Evolutionary conservation across 2,329 filamentous ascomycete species (phyloP).

Genomic region (Xylaria sp.): DNA sequence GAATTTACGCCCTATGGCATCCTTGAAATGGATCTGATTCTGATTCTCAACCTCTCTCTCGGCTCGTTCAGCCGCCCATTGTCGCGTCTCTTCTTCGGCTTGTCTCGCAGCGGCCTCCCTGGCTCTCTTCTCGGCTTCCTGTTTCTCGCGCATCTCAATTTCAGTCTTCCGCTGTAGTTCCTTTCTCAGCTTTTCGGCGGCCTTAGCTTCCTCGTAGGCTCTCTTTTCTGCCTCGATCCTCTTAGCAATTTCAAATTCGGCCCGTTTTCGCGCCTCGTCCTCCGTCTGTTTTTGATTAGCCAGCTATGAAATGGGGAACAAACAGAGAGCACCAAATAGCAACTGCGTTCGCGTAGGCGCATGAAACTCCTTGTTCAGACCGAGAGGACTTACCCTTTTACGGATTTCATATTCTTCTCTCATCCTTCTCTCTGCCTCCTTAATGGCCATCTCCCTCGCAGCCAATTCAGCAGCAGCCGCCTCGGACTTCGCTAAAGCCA

Average conservation of each 20-base stretch:
- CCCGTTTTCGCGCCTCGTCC: slow-evolving; percentile 15
- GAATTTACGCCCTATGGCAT: slow-evolving; percentile 35
- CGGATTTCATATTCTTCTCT: slow-evolving; percentile 24
- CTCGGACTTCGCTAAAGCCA: slow-evolving; percentile 19
- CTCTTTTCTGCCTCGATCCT: slow-evolving; percentile 21
- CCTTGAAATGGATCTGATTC: slow-evolving; percentile 33
- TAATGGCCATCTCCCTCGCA: slow-evolving; percentile 9
- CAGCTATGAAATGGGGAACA: background rate
- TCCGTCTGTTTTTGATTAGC: slow-evolving; percentile 21
- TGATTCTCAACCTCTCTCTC: slow-evolving; percentile 29
- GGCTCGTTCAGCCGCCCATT: slow-evolving; percentile 31
- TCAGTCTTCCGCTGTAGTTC: slow-evolving; percentile 22
- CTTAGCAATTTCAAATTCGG: slow-evolving; percentile 18
- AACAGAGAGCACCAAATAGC: background rate
- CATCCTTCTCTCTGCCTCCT: slow-evolving; percentile 24
- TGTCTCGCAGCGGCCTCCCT: slow-evolving; percentile 14
- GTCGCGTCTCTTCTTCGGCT: slow-evolving; percentile 22
- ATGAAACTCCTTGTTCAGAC: background rate
- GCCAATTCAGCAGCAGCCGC: slow-evolving; percentile 18
- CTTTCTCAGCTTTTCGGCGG: slow-evolving; percentile 16
- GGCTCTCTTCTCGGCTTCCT: slow-evolving; percentile 19
- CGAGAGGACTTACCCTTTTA: slow-evolving; percentile 20
- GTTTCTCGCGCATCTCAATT: slow-evolving; percentile 19
- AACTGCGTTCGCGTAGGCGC: background rate
- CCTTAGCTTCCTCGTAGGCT: slow-evolving; percentile 24